Evolutionary conservation across 106 monocot genomes (phyloP).

Genomic region (Dendrobium huoshanense): DNA sequence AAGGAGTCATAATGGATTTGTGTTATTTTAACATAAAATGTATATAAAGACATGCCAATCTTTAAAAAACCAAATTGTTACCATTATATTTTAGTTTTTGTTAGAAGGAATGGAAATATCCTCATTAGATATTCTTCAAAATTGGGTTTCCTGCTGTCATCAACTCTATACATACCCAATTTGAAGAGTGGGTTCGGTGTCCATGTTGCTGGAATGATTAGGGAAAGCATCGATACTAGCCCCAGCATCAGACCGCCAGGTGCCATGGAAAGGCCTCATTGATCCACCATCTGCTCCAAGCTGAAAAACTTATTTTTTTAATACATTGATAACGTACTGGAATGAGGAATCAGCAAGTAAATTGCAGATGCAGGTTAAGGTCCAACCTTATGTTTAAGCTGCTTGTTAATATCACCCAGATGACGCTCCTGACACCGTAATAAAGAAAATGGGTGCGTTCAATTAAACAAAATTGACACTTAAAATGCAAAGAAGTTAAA

Average conservation of each 20-base stretch:
- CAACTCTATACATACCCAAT: not conserved
- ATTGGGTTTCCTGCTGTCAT: no score
- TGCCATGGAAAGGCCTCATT: not conserved
- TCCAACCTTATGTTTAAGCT: slow-evolving; percentile 7
- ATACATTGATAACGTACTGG: not conserved
- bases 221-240: not conserved
- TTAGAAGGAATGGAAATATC: no score
- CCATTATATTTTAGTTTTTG: no score
- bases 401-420: slow-evolving; percentile 9
- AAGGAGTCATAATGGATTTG: no score
- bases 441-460: not conserved
- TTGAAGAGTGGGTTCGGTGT: slow-evolving; percentile 7
- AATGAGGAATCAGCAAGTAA: not conserved
- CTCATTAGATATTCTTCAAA: no score
- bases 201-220: not conserved
- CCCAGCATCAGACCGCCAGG: not conserved
- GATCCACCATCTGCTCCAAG: slow-evolving; percentile 5
- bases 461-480: not conserved
- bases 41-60: no score
- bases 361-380: not conserved
- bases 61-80: no score
- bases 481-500: no score
- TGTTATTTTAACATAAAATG: no score
- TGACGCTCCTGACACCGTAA: slow-evolving; percentile 8
- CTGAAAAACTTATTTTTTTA: not conserved